Evolutionary conservation across 768 basidiomycete genomes (phyloP).

Genomic region (Auriscalpium microsporum): DNA sequence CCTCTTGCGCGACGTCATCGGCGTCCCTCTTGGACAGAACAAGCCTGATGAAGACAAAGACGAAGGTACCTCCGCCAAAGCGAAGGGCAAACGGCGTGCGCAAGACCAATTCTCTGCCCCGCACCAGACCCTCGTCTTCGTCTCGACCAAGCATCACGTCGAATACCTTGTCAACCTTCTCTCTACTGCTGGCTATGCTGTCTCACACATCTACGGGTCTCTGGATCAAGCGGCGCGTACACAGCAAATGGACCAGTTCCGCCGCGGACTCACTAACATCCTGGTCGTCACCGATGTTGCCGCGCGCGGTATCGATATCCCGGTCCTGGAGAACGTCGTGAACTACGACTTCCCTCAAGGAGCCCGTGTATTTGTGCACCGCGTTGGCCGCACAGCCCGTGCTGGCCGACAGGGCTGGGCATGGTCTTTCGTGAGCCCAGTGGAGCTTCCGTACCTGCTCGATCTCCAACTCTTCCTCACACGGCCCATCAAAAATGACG

Average conservation of each 20-base stretch:
- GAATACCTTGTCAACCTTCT: conserved; percentile 84
- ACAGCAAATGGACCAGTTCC: conserved; percentile 86
- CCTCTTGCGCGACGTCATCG: conserved; percentile 81
- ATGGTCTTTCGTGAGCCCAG: conserved; percentile 84
- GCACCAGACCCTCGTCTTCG: conserved; percentile 91
- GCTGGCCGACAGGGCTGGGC: conserved; percentile 95
- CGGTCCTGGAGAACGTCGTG: conserved; percentile 90
- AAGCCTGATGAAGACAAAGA: conserved; percentile 22
- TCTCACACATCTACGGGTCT: conserved; percentile 93
- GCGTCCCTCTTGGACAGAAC: conserved; percentile 53
- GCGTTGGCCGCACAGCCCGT: conserved; percentile 93
- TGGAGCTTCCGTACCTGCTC: conserved; percentile 82
- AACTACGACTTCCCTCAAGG: conserved; percentile 98
- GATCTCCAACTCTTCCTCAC: conserved; percentile 92
- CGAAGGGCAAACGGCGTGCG: conserved; percentile 44
- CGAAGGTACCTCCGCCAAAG: conserved; percentile 22
- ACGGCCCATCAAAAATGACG: conserved; percentile 57
- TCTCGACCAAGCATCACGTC: conserved; percentile 97
- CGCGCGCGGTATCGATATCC: conserved; percentile 96
- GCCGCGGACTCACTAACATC: conserved; percentile 67
- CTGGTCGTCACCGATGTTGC: conserved; percentile 98
- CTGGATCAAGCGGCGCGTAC: conserved; percentile 88
- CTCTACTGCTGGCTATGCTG: conserved; percentile 72
- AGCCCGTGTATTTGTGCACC: conserved; percentile 88
- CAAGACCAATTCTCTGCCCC: conserved; percentile 48